Base-by-base conservation (phyloP, 2,329 filamentous ascomycete species). In the Penicillium concentricum region DNA sequence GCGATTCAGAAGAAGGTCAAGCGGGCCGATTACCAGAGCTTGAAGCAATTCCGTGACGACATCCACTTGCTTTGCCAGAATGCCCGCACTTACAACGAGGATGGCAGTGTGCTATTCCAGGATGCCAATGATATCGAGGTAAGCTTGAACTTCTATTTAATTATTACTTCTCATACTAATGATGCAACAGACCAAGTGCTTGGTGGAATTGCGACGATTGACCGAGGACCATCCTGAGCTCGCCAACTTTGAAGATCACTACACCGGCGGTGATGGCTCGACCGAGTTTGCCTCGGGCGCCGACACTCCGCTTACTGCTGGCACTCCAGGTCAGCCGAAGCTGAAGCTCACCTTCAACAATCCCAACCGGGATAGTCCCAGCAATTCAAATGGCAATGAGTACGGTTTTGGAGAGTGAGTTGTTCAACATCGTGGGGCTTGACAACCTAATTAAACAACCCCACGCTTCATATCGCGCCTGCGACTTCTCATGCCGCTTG, bases 91-190 rank as follows among this genome's bases (percentile, higher is more conserved):
- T 99, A 96, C 81, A 99, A 99, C 69, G 95, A 99, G 76, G 94
- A 97, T 71, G 90, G 88, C 56, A 97, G 92, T 74, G 81, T 95
- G 67, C 83, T 99, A 52, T 97, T 92, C 78, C 84, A 90, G 69
- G 94, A 99, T 80, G 93, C 93, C 48, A 92, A 92, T 74, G 82
- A 89, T 53, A 97, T 99, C 76, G 90, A 96, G 83, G 92, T 96
- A 79, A 79, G 87, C 78, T 58, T 26, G 5, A n/a, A 13, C 7
- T 12, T 12, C 7, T 26, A n/a, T 6, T 16, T 28, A 3, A 50
- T 37, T 2, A 16, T 39, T 9, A 3, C 32, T 35, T 26, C 6
- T 26, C 2, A 38, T 53, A 16, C 30, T 61, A 45, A 51, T 32
- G 41, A 38, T 30, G 24, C 15, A 39, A 57, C 52, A 81, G 79